Base-by-base conservation (phyloP, 2,329 filamentous ascomycete species). In the Penicillium thymicola region DNA sequence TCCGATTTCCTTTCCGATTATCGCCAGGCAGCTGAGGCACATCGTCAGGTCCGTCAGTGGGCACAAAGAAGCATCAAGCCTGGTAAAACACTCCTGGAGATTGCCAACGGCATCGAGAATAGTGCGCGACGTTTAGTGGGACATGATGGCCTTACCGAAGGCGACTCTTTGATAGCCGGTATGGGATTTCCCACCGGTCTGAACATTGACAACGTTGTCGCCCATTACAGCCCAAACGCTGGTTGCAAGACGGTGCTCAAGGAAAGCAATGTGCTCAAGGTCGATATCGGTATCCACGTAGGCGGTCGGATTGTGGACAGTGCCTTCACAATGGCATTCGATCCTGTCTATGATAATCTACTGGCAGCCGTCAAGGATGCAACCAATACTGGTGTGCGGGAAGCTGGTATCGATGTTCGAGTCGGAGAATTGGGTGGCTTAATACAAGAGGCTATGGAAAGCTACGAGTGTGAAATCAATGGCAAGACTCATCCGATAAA, bases 231-330 rank as follows among this genome's bases (percentile, higher is more conserved):
- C 1, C 82, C 82, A 9, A 84, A 83, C 62, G 77, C 82, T 1
- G 81, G 81, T 2, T 76, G 81, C 67, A 87, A 85, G 73, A 89
- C 90, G 71, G 82, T 88, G 28, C 78, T 94, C 57, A 79, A 89
- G 69, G 72, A 87, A 59, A 82, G 85, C 60, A 89, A 95, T 70
- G 89, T 95, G 37, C 82, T 92, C 81, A 92, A 91, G 74, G 86
- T 92, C 8, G 89, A 92, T 67, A 89, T 92, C 66, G 89, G 89
- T 47, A 89, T 92, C 27, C 89, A 92, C 71, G 82, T 92, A 67
- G 89, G 89, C 67, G 89, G 89, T 4, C 82, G 85, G 63, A 92
- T 92, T 69, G 88, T 92, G 55, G 89, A 92, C 76, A 89, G 85
- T 62, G 89, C 89, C 6, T 93, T 92, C 70, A 92, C 89, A 8